A percentile compares a stretch with the other conserved stretches of the same genome.
Conservation (phyloP, 176 grass and related monocot species). For the Pontederia crassipes region DNA sequence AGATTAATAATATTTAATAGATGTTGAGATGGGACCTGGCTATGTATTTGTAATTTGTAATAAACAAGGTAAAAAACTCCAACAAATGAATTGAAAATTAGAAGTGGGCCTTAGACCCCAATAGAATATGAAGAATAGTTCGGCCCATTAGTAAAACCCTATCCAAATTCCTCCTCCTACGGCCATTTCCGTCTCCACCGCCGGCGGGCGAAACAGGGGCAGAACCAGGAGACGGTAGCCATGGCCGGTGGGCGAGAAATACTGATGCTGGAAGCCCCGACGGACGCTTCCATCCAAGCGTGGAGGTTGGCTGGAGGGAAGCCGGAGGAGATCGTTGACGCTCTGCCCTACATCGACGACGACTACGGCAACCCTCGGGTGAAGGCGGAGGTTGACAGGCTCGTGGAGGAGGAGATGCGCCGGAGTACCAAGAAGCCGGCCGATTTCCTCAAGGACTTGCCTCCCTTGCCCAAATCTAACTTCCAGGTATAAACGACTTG, state of each 20-base stretch:
- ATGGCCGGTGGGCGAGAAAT: constrained; percentile 44
- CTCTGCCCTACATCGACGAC: constrained; percentile 92
- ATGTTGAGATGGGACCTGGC: too few species aligned
- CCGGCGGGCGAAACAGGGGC: too few species aligned
- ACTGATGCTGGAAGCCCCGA: constrained; percentile 85
- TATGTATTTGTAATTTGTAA: too few species aligned
- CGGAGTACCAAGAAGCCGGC: constrained; percentile 62
- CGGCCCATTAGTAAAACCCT: too few species aligned
- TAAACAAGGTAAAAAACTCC: too few species aligned
- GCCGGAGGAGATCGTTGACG: constrained; percentile 67
- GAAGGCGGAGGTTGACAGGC: constrained; percentile 71
- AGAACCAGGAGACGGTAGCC: constrained; percentile 3
- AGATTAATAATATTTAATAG: too few species aligned
- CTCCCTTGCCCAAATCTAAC: constrained; percentile 41
- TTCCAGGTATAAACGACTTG: constrained; percentile 40
- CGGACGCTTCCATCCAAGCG: constrained; percentile 17
- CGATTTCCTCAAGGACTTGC: constrained; percentile 86
- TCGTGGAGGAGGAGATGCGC: constrained; percentile 92
- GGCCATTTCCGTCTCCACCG: too few species aligned
- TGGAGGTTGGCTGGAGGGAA: constrained; percentile 27
- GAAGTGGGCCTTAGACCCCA: too few species aligned
- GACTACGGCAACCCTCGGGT: constrained; percentile 83
- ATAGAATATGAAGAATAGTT: too few species aligned
- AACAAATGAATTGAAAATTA: too few species aligned
- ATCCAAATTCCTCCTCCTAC: too few species aligned